phyloP scores from a whole-genome alignment of 176 grass and related monocot species.

The Triticum monococcum region DNA sequence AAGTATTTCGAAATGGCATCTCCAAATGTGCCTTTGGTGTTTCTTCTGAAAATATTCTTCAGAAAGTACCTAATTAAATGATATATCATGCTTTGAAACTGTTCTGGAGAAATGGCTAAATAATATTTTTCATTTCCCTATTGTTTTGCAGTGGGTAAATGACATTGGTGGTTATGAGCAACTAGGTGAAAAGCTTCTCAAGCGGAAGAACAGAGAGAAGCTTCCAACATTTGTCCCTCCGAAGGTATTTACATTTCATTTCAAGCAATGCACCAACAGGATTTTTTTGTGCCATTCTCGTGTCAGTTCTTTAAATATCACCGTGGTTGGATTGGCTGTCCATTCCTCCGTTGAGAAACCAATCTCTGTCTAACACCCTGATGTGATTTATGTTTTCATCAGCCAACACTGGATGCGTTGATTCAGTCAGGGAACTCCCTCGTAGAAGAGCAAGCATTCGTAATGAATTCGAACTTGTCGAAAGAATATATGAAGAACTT shows the following conservation, averaged over 20 bases:
- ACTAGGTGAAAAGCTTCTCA: conserved; percentile 74
- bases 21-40: neutral
- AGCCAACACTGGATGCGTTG: conserved; percentile 77
- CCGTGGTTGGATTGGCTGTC: neutral
- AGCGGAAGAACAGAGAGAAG: conserved; percentile 59
- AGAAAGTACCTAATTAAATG: neutral
- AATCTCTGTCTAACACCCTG: conserved; percentile 1
- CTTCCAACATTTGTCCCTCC: conserved; percentile 89
- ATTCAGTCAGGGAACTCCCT: conserved; percentile 65
- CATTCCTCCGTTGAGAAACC: neutral
- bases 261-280: neutral
- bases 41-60: neutral
- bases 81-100: neutral
- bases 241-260: conserved; percentile 48
- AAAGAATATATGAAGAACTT: conserved; percentile 97
- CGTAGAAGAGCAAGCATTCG: conserved; percentile 75
- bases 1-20: neutral
- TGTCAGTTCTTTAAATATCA: conserved; percentile 16
- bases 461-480: conserved; percentile 72
- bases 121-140: neutral
- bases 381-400: neutral
- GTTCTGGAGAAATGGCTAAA: neutral
- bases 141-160: conserved; percentile 71
- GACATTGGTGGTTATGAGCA: conserved; percentile 84
- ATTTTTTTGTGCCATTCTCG: neutral